Base-by-base conservation (phyloP, 23 red algal genomes). In the Agarophyton chilense region DNA sequence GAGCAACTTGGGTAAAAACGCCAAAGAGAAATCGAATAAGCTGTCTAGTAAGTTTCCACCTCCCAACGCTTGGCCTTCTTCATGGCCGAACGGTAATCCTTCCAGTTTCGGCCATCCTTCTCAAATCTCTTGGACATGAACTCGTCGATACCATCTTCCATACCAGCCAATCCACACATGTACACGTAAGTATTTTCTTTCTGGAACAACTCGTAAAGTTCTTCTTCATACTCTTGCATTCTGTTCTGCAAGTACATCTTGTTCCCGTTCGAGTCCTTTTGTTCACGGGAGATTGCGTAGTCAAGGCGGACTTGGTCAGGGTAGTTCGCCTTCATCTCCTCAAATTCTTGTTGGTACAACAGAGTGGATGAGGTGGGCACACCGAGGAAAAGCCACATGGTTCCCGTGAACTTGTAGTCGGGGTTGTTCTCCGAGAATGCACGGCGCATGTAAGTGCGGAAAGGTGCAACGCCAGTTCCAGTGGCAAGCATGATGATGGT, bases 401-500 rank as follows among this genome's bases (percentile, higher is more conserved):
- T 90, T 41, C 96, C 96, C 21, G 70, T 95, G 78, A 98, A 98
- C 50, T 95, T 50, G 81, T 93, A 98, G 72, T 98, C 89, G 4
- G 92, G 18, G 79, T 98, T 80, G 36, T 95, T 92, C 79, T 98
- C 96, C 43, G 87, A 56, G 72, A 98, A 98, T 12, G 92, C 96
- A 24, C 92, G 87, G 39, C 92, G 88, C 83, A 98, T 92, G 70
- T 90, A 98, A 31, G 96, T 70, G 52, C 96, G 85, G 92, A 98
- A 98, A 25, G 96, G 96, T 39, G 96, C 96, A 73, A 98, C 90
- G 58, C 96, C 96, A 24, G 96, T 98, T 13, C 96, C 96, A 29
- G 96, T 98, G 0, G 92, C 96, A 54, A 98, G 84, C 96, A 98
- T 98, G 57, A 98, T 92, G 58, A 98, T 98, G 81, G 92, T 98